Conservation (phyloP, 106 monocot genomes). For the Dendrobium catenatum region DNA sequence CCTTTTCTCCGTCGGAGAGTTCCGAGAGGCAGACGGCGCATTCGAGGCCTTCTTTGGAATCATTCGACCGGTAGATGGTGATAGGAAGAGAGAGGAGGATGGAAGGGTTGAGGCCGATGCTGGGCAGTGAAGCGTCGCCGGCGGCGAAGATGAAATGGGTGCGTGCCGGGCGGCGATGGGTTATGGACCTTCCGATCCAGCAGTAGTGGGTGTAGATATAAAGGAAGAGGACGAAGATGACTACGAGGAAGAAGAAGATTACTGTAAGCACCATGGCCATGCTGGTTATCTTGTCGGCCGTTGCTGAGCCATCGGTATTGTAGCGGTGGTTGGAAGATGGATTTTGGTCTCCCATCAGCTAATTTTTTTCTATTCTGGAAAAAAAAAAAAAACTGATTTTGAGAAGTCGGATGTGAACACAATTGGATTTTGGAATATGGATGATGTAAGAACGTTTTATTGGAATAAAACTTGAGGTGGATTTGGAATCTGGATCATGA, state of each 20-base stretch:
- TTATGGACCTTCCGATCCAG: neutral
- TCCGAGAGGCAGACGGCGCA: constrained; percentile 32
- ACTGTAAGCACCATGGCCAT: constrained; percentile 25
- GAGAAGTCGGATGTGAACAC: too few species aligned
- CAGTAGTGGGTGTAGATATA: constrained; percentile 35
- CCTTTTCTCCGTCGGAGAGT: constrained; percentile 22
- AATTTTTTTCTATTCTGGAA: neutral
- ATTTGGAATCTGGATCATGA: too few species aligned
- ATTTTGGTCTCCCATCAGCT: neutral
- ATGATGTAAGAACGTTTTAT: too few species aligned
- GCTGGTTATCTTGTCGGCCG: constrained; percentile 16
- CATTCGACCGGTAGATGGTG: neutral
- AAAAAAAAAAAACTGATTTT: too few species aligned
- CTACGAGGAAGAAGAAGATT: constrained; percentile 37
- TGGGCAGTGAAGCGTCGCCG: neutral
- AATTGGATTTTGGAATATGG: too few species aligned
- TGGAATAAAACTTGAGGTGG: too few species aligned
- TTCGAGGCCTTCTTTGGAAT: constrained; percentile 21
- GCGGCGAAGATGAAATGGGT: constrained; percentile 3
- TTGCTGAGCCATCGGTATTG: neutral
- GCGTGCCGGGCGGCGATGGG: neutral
- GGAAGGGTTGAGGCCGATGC: constrained; percentile 12
- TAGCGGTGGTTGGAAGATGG: neutral
- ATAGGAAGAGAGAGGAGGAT: constrained; percentile 19
- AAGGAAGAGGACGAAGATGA: constrained; percentile 44